phyloP scores from a whole-genome alignment of 1,284 basidiomycete genomes.

The Cystobasidium slooffiae region DNA sequence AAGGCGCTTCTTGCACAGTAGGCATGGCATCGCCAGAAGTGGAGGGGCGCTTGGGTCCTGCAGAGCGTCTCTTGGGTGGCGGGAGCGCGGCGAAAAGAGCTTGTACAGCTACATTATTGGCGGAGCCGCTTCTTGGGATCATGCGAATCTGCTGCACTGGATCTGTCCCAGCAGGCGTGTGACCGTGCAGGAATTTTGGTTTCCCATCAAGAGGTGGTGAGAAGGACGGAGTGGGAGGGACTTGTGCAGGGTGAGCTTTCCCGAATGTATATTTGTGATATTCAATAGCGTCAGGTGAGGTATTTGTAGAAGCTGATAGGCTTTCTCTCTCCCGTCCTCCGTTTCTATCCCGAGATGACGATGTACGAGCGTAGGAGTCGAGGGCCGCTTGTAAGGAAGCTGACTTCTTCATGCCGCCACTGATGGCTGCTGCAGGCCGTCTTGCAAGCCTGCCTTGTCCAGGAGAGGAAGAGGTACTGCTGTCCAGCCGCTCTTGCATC shows the following conservation, averaged over 20 bases:
- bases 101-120: conserved; percentile 16
- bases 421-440: not conserved
- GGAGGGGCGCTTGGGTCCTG: conserved; percentile 1
- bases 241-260: conserved; percentile 16
- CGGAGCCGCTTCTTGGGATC: not conserved
- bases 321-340: not conserved
- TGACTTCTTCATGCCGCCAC: not conserved
- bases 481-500: conserved; percentile 32
- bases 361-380: not conserved
- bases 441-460: not conserved
- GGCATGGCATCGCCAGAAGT: not conserved
- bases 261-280: conserved; percentile 23
- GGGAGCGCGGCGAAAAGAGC: conserved; percentile 40
- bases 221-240: not conserved
- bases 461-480: not conserved
- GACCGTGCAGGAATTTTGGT: not conserved
- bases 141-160: not conserved
- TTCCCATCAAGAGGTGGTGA: not conserved
- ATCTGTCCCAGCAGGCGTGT: not conserved
- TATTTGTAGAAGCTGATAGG: conserved; percentile 6
- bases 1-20: not conserved
- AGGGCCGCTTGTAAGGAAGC: conserved; percentile 5
- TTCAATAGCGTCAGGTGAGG: not conserved
- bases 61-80: conserved; percentile 27
- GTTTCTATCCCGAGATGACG: not conserved